These are phyloP conservation scores for Ogataea pignaliae DNA, from an alignment of 805 yeast genomes.

Conservation along the genomic window DNA sequence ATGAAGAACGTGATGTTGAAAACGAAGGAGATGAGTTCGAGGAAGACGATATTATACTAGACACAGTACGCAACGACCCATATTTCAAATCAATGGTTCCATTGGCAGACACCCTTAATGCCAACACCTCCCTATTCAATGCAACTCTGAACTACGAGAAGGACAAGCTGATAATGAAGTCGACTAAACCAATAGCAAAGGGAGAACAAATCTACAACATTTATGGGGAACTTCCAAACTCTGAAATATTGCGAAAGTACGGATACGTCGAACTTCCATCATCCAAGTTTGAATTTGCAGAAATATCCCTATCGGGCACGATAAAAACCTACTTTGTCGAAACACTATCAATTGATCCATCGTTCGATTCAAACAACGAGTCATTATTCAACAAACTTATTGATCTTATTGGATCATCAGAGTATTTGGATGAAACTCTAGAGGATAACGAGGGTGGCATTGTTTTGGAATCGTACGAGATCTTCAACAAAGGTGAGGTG, in stretches of 20 bases:
- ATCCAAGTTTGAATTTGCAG: conserved; percentile 78
- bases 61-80: conserved; percentile 24
- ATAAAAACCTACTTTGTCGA: conserved; percentile 36
- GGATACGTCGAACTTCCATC: conserved; percentile 81
- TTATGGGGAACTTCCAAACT: conserved; percentile 86
- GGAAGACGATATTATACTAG: conserved; percentile 17
- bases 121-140: conserved; percentile 73
- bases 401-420: conserved; percentile 32
- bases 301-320: conserved; percentile 43
- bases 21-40: conserved; percentile 14
- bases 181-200: conserved; percentile 51
- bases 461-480: conserved; percentile 58
- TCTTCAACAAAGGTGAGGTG: conserved; percentile 53
- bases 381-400: conserved; percentile 33
- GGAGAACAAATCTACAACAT: conserved; percentile 83
- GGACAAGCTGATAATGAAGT: conserved; percentile 61
- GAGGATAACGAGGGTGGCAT: conserved; percentile 31
- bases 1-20: conserved; percentile 25
- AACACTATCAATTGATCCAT: conserved; percentile 20
- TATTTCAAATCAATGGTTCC: conserved; percentile 85
- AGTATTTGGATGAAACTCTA: conserved; percentile 29
- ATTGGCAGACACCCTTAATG: conserved; percentile 84
- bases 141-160: conserved; percentile 59
- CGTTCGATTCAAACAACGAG: conserved; percentile 11
- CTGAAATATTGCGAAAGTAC: conserved; percentile 85